phyloP scores from a whole-genome alignment of 176 grass and related monocot species.

The Pontederia paniculata region DNA sequence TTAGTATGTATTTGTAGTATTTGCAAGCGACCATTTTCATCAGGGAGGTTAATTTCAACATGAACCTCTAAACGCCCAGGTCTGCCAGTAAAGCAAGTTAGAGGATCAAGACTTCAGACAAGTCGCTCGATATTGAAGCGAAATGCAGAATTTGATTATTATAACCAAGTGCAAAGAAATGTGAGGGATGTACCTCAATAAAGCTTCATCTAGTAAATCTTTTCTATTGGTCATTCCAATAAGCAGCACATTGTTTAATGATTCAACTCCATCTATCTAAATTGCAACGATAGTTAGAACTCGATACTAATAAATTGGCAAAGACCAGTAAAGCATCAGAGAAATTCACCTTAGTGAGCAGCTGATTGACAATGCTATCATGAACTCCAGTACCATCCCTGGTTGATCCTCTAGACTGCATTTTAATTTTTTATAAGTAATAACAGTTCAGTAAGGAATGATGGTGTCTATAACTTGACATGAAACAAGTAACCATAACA shows the following conservation, averaged over 20 bases:
- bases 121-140: background rate
- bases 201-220: constrained; percentile 94
- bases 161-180: background rate
- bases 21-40: constrained; percentile 97
- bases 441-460: no score
- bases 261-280: constrained; percentile 94
- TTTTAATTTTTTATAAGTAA: background rate
- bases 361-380: constrained; percentile 95
- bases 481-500: no score
- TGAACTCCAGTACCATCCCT: constrained; percentile 91
- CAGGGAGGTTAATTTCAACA: constrained; percentile 95
- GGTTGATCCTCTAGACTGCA: constrained; percentile 87
- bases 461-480: no score
- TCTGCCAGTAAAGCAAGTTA: constrained; percentile 25
- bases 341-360: constrained; percentile 72
- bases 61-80: constrained; percentile 95
- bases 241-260: constrained; percentile 92
- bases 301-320: background rate
- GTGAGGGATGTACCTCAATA: constrained; percentile 53
- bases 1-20: constrained; percentile 99
- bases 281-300: constrained; percentile 26
- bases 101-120: constrained; percentile 2
- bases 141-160: background rate
- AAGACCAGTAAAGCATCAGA: constrained; percentile 12
- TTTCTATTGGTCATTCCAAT: constrained; percentile 99